Evolutionary conservation across 768 basidiomycete species (phyloP).

Genomic region (Lactarius vividus): DNA sequence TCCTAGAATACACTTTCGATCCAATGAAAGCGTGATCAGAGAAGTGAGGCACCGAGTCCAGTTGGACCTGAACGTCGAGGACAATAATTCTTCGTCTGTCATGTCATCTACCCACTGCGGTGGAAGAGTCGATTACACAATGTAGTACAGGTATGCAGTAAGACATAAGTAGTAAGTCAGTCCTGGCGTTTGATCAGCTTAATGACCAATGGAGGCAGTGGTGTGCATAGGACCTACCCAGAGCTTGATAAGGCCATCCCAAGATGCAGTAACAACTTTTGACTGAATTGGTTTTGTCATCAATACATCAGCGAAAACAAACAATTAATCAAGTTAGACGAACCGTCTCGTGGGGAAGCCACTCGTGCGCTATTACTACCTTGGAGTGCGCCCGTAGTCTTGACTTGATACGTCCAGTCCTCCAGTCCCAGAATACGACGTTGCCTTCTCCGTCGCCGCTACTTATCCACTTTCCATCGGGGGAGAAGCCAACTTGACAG

Average conservation of each 20-base stretch:
- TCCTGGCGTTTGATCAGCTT: conserved; percentile 23
- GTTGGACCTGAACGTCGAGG: background rate
- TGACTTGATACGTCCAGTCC: conserved; percentile 93
- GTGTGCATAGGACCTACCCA: conserved; percentile 61
- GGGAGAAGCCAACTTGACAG: conserved; percentile 95
- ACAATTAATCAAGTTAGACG: conserved; percentile 27
- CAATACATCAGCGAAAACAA: conserved; percentile 7
- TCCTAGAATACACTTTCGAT: background rate
- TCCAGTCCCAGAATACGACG: conserved; percentile 99
- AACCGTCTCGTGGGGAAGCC: conserved; percentile 97
- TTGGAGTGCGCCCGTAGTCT: conserved; percentile 86
- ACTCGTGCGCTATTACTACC: conserved; percentile 97
- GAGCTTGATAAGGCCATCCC: conserved; percentile 97
- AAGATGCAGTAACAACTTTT: conserved; percentile 94
- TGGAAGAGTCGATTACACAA: conserved; percentile 8
- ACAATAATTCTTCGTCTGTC: background rate
- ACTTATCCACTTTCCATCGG: conserved; percentile 97
- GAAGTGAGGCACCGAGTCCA: background rate
- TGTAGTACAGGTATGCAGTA: conserved; percentile 5
- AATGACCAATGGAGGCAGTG: background rate
- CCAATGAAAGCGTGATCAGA: background rate
- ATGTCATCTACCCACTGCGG: background rate
- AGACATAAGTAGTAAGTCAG: conserved; percentile 10
- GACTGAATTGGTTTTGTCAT: conserved; percentile 52
- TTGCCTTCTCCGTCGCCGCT: conserved; percentile 95